Conservation (phyloP, 345 rosid species). For the Aurinia saxatilis region DNA sequence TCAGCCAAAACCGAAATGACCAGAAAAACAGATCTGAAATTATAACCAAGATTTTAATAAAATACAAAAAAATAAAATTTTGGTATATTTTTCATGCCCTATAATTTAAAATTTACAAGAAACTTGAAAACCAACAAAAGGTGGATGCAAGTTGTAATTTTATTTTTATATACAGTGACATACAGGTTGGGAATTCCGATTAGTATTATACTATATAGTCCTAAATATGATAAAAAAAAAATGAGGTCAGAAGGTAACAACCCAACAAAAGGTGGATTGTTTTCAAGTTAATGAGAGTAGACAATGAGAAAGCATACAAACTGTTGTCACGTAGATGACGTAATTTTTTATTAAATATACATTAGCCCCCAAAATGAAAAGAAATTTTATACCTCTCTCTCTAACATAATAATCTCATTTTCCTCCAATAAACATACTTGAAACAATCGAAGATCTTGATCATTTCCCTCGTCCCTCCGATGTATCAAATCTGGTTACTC, state of each 20-base stretch:
- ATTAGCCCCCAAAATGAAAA: not conserved
- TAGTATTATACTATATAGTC: too few species aligned
- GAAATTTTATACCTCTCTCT: not conserved
- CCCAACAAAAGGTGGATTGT: conserved; percentile 11
- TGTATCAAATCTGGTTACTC: conserved; percentile 23
- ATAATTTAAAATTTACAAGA: too few species aligned
- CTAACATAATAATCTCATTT: not conserved
- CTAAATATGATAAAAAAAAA: conserved; percentile 11
- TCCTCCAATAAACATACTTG: not conserved
- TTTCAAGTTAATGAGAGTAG: not conserved
- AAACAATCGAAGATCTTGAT: not conserved
- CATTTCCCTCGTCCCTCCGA: conserved; percentile 1
- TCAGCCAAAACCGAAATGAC: not conserved
- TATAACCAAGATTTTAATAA: too few species aligned
- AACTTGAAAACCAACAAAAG: too few species aligned
- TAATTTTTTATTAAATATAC: not conserved
- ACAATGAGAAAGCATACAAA: conserved; percentile 14
- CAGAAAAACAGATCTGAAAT: too few species aligned
- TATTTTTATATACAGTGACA: not conserved
- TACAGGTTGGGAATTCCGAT: not conserved
- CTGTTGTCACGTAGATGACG: conserved; percentile 24
- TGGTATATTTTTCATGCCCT: too few species aligned
- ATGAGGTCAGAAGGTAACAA: conserved; percentile 16
- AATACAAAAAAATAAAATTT: too few species aligned
- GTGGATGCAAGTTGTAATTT: conserved; percentile 10